Evolutionary conservation across 164 flowering plant genomes (phyloP).

Genomic region (Saururus chinensis): DNA sequence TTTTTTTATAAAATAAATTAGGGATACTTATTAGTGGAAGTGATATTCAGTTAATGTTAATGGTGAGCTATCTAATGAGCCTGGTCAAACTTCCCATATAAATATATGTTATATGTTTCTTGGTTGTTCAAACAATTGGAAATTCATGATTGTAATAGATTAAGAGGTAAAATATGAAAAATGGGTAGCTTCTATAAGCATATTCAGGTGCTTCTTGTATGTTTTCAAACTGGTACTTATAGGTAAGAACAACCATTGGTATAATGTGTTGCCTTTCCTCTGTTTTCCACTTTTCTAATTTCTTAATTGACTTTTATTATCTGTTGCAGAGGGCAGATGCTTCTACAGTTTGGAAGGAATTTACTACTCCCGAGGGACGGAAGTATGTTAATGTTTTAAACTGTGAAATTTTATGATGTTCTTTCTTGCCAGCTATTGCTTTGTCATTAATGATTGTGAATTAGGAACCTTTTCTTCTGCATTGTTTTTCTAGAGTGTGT

Average conservation of each 20-base stretch:
- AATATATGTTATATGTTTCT: no score
- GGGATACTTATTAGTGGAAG: no score
- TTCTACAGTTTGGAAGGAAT: conserved; percentile 95
- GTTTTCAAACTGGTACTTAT: not conserved
- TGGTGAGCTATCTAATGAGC: no score
- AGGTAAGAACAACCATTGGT: not conserved
- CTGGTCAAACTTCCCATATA: no score
- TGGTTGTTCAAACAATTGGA: no score
- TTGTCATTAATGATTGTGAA: not conserved
- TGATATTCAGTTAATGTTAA: no score
- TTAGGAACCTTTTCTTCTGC: not conserved
- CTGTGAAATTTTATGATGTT: not conserved
- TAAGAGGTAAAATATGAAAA: no score
- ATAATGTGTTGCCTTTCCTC: not conserved
- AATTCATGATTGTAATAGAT: no score
- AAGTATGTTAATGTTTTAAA: conserved; percentile 34
- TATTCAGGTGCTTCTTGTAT: not conserved
- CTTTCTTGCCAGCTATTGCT: not conserved
- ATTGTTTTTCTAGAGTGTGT: not conserved
- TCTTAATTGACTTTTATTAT: conserved; percentile 5
- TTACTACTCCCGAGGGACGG: conserved; percentile 74
- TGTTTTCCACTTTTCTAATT: not conserved
- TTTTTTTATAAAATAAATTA: no score
- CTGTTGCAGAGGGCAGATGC: conserved; percentile 91
- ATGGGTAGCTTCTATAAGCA: no score